phyloP scores from a whole-genome alignment of 75 land plant species.

The Cupressus sempervirens region DNA sequence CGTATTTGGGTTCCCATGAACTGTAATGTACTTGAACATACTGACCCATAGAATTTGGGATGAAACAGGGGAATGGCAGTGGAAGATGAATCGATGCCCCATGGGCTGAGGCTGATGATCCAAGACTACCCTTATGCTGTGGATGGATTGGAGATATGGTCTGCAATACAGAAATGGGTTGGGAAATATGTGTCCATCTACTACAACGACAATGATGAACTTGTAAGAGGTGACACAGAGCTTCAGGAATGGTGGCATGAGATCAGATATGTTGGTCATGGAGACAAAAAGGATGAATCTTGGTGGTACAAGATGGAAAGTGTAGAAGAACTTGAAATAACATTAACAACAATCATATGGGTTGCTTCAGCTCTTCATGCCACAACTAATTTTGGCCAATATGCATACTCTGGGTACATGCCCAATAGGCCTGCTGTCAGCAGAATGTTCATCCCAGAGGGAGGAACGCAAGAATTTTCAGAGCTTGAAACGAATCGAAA shows the following conservation, averaged over 20 bases:
- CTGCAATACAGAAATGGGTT: constrained; percentile 53
- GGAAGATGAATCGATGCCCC: not conserved
- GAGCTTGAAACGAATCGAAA: constrained; percentile 24
- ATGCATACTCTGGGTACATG: constrained; percentile 24
- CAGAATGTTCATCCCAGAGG: constrained; percentile 20
- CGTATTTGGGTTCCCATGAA: too few relatives aligned
- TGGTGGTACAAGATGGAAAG: constrained; percentile 30
- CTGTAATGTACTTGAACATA: not conserved
- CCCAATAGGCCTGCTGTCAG: constrained; percentile 39
- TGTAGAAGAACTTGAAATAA: constrained; percentile 26
- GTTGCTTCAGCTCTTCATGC: constrained; percentile 51
- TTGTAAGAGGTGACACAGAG: constrained; percentile 40
- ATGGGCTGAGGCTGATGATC: constrained; percentile 8
- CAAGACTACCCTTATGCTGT: constrained; percentile 64
- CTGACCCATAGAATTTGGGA: not conserved
- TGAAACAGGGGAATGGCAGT: constrained; percentile 10
- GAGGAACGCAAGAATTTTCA: constrained; percentile 1
- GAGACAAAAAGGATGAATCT: constrained; percentile 24
- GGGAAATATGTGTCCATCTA: constrained; percentile 26
- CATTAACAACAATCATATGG: constrained; percentile 54
- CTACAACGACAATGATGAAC: constrained; percentile 52
- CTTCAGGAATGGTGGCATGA: constrained; percentile 56
- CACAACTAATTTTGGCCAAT: constrained; percentile 33
- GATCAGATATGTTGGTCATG: constrained; percentile 28
- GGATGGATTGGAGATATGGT: constrained; percentile 69